Base-by-base conservation (phyloP, 2,329 filamentous ascomycete species). In the Penicillium palitans region DNA sequence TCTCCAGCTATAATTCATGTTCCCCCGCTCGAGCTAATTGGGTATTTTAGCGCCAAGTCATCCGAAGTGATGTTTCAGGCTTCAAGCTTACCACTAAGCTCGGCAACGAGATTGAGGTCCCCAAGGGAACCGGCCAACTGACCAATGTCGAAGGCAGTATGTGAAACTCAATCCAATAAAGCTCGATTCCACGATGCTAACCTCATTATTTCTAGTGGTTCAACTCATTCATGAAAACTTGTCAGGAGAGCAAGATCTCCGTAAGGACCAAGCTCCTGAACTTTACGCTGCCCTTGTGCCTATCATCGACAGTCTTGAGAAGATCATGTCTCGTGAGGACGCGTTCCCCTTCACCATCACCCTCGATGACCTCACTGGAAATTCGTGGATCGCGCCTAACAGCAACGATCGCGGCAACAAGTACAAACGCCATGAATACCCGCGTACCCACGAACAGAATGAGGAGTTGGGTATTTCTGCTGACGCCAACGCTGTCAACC, bases 341-440 rank as follows among this genome's bases (percentile, higher is more conserved):
- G 83, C 83, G 7, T 93, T 96, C 72, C 95, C 95, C 25, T 97
- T 99, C 83, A 89, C 91, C 51, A 78, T 99, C 49, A 89, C 86
- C 41, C 81, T 97, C 48, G 92, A 99, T 72, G 95, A 99, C 73
- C 90, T 91, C 3, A 90, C 93, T 0, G 95, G 95, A 55, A 99
- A 99, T 81, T 96, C 92, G 2, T 98, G 93, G 83, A 96, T 99
- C 69, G 89, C 96, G 48, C 95, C 95, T 15, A 89, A 92, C 64
- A 85, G 90, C 61, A 69, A 77, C 29, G 84, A 87, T 61, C 88
- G 87, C 62, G 89, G 91, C n/a, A 90, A 90, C 66, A 97, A 97
- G 78, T 97, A 93, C 86, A 86, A 87, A 64, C 91, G 93, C 74
- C 84, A 86, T 60, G 91, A 97, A 70, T 99, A 95, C 72, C 77